phyloP scores from a whole-genome alignment of 768 basidiomycete species.

The Tricholoma bakamatsutake region DNA sequence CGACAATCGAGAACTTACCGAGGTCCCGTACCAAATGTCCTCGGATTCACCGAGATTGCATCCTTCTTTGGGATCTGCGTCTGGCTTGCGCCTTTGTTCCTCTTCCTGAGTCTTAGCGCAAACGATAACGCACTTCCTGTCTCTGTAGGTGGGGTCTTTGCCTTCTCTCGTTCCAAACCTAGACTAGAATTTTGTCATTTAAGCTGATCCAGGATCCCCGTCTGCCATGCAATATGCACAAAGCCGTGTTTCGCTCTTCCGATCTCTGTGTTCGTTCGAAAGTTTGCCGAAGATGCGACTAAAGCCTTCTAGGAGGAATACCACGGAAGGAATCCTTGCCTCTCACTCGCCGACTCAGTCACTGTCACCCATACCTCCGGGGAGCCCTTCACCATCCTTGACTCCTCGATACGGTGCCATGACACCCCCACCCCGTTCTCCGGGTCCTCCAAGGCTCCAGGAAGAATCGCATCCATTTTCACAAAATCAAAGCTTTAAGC shows the following conservation, averaged over 20 bases:
- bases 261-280: conserved; percentile 50
- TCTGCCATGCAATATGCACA: conserved; percentile 21
- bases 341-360: conserved; percentile 45
- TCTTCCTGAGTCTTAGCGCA: conserved; percentile 93
- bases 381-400: conserved; percentile 22
- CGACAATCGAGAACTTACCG: conserved; percentile 48
- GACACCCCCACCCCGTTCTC: conserved; percentile 28
- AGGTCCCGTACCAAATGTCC: conserved; percentile 26
- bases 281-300: conserved; percentile 38
- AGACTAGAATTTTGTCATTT: conserved; percentile 1
- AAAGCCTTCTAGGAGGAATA: conserved; percentile 35
- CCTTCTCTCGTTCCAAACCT: neutral
- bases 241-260: conserved; percentile 55
- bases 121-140: conserved; percentile 93
- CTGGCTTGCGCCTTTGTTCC: conserved; percentile 87
- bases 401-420: conserved; percentile 13
- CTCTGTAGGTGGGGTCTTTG: conserved; percentile 39
- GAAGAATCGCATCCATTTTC: conserved; percentile 29
- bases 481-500: conserved; percentile 28
- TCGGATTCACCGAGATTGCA: conserved; percentile 67
- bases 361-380: conserved; percentile 26
- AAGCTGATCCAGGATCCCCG: conserved; percentile 39
- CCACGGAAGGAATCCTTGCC: conserved; percentile 66
- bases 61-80: conserved; percentile 82
- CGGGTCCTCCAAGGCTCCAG: conserved; percentile 23